phyloP scores from a whole-genome alignment of 1,284 basidiomycete species.

The Microbotryum intermedium region DNA sequence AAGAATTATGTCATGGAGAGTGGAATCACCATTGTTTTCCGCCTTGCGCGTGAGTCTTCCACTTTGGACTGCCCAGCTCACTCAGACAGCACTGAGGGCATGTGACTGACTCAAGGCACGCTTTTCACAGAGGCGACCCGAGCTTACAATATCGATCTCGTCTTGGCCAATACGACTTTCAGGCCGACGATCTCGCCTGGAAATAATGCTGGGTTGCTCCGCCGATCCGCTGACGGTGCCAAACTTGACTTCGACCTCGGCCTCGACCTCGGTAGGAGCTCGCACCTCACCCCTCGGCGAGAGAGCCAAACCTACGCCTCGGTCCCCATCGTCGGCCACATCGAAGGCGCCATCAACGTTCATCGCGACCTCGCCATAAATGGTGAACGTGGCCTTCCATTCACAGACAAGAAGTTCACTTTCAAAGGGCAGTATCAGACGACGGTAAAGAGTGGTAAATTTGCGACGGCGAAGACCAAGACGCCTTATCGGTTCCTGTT shows the following conservation, averaged over 20 bases:
- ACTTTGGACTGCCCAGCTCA: too few species aligned
- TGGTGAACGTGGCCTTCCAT: background rate
- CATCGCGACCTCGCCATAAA: slow-evolving; percentile 1
- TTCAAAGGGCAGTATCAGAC: slow-evolving; percentile 16
- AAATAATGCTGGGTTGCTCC: too few species aligned
- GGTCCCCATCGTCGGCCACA: slow-evolving; percentile 10
- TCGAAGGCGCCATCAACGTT: slow-evolving; percentile 2
- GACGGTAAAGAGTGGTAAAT: background rate
- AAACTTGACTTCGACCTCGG: too few species aligned
- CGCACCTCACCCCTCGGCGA: too few species aligned
- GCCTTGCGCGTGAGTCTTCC: too few species aligned
- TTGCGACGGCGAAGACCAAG: background rate
- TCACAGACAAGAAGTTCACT: slow-evolving; percentile 11
- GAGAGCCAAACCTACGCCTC: background rate
- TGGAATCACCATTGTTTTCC: too few species aligned
- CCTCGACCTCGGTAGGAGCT: too few species aligned
- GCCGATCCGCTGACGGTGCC: too few species aligned
- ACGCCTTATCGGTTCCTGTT: slow-evolving; percentile 20
- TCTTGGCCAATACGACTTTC: slow-evolving; percentile 5
- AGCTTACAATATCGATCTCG: slow-evolving; percentile 5
- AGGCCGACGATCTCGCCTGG: slow-evolving; percentile 3
- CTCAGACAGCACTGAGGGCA: too few species aligned
- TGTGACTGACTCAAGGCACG: too few species aligned
- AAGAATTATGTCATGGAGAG: too few species aligned
- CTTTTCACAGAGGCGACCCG: slow-evolving; percentile 1